Percentiles rank a stretch among this genome's conserved stretches.
phyloP scores from a whole-genome alignment of 345 rosid species.

The Citrus sinensis region DNA sequence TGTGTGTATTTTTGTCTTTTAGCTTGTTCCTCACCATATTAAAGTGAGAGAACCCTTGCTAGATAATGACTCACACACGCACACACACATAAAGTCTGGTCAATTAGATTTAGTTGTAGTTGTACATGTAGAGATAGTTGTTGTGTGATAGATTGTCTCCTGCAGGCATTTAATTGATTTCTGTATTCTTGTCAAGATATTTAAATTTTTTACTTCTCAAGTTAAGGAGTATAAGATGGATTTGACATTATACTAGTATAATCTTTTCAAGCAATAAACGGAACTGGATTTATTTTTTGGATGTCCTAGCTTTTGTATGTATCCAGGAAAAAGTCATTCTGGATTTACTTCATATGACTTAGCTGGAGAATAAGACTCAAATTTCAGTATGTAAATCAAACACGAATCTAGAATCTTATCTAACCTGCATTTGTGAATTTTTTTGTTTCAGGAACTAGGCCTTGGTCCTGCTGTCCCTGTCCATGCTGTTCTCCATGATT shows the following conservation, averaged over 20 bases:
- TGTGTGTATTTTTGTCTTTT: too few species aligned
- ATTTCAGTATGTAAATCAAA: background rate
- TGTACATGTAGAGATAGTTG: background rate
- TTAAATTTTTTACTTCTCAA: background rate
- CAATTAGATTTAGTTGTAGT: background rate
- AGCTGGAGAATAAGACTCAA: background rate
- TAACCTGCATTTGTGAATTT: background rate
- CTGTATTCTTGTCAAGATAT: background rate
- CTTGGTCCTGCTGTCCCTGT: constrained; percentile 86
- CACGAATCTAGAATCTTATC: background rate
- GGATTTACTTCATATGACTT: background rate
- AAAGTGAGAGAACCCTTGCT: too few species aligned
- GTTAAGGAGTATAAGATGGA: background rate
- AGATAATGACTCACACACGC: background rate
- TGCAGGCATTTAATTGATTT: background rate
- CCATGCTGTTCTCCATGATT: constrained; percentile 85
- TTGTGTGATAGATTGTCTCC: background rate
- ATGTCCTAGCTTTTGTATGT: background rate
- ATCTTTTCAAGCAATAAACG: background rate
- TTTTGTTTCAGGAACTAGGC: constrained; percentile 77
- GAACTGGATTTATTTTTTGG: background rate
- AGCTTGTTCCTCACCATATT: too few species aligned
- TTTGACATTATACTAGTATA: background rate
- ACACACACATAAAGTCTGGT: too few species aligned
- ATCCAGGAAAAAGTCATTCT: background rate